A percentile compares a stretch with the other conserved stretches of the same genome.
Conservation (phyloP, 495 filamentous ascomycete genomes). For the Letharia lupina region DNA sequence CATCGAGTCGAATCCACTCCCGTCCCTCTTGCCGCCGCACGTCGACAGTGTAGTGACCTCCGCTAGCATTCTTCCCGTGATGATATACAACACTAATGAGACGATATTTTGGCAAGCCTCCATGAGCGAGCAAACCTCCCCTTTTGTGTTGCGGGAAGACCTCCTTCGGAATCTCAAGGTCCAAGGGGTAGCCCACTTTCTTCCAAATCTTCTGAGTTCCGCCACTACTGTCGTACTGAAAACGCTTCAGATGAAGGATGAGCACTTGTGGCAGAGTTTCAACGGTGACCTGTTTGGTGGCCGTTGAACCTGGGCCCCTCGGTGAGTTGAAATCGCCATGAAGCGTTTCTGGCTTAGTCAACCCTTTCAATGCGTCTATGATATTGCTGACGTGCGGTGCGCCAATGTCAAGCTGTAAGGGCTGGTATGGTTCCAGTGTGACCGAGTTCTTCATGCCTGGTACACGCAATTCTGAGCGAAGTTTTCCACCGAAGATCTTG, state of each 20-base stretch:
- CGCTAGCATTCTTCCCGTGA: slow-evolving; percentile 89
- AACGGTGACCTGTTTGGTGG: slow-evolving; percentile 91
- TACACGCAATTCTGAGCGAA: slow-evolving; percentile 81
- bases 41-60: slow-evolving; percentile 95
- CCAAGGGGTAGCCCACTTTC: slow-evolving; percentile 87
- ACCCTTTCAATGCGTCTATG: slow-evolving; percentile 74
- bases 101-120: slow-evolving; percentile 67
- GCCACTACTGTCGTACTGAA: slow-evolving; percentile 86
- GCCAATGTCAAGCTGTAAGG: slow-evolving; percentile 90
- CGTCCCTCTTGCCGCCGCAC: slow-evolving; percentile 85
- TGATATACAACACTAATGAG: slow-evolving; percentile 94
- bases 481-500: slow-evolving; percentile 87
- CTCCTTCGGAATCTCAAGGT: slow-evolving; percentile 88
- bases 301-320: slow-evolving; percentile 63
- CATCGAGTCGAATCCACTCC: slow-evolving; percentile 94
- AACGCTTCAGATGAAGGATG: slow-evolving; percentile 92
- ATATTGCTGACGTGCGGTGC: slow-evolving; percentile 79
- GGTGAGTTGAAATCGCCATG: slow-evolving; percentile 82
- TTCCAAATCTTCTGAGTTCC: slow-evolving; percentile 99
- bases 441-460: slow-evolving; percentile 84
- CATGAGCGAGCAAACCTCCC: slow-evolving; percentile 51
- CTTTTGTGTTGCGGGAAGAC: slow-evolving; percentile 74
- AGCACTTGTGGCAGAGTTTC: slow-evolving; percentile 87
- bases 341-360: slow-evolving; percentile 75
- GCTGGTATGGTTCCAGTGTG: slow-evolving; percentile 87